Conservation (phyloP, 169 alveolate genomes). For the Cryptosporidium meleagridis region DNA sequence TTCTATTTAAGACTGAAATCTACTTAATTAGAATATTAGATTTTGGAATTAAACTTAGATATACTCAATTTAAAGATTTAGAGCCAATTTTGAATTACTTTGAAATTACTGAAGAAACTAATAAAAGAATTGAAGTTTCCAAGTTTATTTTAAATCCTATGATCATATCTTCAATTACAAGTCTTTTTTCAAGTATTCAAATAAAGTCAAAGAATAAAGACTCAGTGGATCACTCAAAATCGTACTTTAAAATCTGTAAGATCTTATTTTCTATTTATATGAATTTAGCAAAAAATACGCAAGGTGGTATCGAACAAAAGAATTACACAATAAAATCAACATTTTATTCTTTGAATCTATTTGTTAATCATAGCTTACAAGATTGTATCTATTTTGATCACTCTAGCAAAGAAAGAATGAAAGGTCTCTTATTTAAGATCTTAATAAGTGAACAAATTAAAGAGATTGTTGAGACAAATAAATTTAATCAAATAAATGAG, state of each 20-base stretch:
- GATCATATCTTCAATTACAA: constrained; percentile 13
- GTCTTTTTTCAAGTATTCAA: constrained; percentile 27
- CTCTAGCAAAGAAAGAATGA: constrained; percentile 11
- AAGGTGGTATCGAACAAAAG: not conserved
- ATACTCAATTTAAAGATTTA: constrained; percentile 1
- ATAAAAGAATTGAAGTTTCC: not conserved
- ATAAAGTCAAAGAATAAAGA: not conserved
- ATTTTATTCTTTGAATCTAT: constrained; percentile 15
- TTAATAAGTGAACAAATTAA: constrained; percentile 9
- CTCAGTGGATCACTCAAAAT: not conserved
- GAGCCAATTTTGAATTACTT: constrained; percentile 11
- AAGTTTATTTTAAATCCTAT: constrained; percentile 14
- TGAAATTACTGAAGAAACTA: not conserved
- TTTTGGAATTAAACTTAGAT: constrained; percentile 8
- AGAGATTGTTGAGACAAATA: not conserved
- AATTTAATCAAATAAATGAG: constrained; percentile 1
- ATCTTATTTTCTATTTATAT: not conserved
- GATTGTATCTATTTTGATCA: constrained; percentile 9
- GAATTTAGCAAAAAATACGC: not conserved
- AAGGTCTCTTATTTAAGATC: constrained; percentile 9
- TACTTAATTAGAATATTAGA: constrained; percentile 29
- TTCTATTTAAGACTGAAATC: not conserved
- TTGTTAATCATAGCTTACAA: constrained; percentile 15
- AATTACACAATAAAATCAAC: constrained; percentile 18
- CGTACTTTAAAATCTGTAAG: constrained; percentile 6